phyloP scores from a whole-genome alignment of 2,329 filamentous ascomycete species.

The Phyllosticta capitalensis region DNA sequence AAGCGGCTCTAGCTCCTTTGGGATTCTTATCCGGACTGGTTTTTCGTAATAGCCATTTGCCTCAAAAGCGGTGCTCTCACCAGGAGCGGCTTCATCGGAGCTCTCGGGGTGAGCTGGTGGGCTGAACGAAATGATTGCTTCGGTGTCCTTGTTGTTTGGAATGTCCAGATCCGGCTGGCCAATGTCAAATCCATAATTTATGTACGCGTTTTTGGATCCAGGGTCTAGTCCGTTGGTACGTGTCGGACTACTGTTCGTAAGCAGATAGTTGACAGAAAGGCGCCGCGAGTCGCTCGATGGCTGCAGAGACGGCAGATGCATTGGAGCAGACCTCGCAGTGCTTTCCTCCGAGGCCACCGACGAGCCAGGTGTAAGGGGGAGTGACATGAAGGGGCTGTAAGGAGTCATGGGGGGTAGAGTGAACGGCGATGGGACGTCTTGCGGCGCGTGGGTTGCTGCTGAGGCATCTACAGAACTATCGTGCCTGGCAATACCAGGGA shows the following conservation, averaged over 20 bases:
- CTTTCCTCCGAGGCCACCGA: conserved; percentile 28
- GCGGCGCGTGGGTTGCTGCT: conserved; percentile 7
- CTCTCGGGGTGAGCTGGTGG: conserved; percentile 20
- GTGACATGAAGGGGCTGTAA: conserved; percentile 35
- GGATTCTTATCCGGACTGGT: conserved; percentile 56
- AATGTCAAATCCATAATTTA: conserved; percentile 60
- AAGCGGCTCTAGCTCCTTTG: conserved; percentile 46
- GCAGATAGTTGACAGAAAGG: conserved; percentile 56
- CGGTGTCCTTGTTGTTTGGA: conserved; percentile 59
- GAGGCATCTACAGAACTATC: background rate
- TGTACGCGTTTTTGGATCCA: conserved; percentile 12
- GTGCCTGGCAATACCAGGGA: background rate
- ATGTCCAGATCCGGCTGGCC: conserved; percentile 62
- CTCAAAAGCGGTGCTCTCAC: conserved; percentile 45
- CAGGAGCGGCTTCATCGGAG: conserved; percentile 25
- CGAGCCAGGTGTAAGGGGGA: conserved; percentile 36
- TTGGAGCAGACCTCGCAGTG: conserved; percentile 15
- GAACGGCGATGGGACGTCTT: conserved; percentile 29
- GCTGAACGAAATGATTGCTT: conserved; percentile 46
- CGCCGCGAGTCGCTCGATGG: conserved; percentile 38
- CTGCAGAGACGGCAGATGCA: conserved; percentile 20
- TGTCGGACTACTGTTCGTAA: conserved; percentile 24
- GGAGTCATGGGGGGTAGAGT: conserved; percentile 26
- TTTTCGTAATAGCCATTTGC: conserved; percentile 60
- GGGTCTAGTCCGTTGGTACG: conserved; percentile 12